These are phyloP conservation scores for Beverwykella pulmonaria DNA, from an alignment of 495 filamentous ascomycete species.

Conservation along the genomic window DNA sequence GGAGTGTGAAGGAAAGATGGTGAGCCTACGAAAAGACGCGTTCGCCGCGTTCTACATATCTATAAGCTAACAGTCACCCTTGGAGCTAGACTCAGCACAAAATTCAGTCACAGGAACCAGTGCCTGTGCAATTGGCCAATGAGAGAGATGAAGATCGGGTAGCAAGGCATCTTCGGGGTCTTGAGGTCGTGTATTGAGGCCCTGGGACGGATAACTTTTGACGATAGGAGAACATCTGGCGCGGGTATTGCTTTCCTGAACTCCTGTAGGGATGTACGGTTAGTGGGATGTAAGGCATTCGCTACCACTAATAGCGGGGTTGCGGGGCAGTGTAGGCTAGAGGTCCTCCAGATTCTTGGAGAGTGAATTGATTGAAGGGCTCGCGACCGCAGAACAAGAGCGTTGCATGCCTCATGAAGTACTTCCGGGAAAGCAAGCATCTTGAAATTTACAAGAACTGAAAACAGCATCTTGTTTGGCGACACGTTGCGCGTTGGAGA, in stretches of 20 bases:
- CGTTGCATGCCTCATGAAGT: not conserved
- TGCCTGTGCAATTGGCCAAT: conserved; percentile 10
- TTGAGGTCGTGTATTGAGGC: conserved; percentile 23
- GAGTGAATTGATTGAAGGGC: not conserved
- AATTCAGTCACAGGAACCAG: conserved; percentile 18
- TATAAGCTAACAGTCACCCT: not conserved
- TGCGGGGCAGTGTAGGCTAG: conserved; percentile 2
- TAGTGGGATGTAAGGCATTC: not conserved
- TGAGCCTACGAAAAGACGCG: conserved; percentile 9
- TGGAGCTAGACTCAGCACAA: not conserved
- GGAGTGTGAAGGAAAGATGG: not conserved
- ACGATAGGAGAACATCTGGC: not conserved
- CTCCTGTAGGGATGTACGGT: not conserved
- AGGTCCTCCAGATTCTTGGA: not conserved
- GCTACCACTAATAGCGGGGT: not conserved
- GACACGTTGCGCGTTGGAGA: not conserved
- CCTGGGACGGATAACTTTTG: conserved; percentile 20
- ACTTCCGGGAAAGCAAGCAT: no score
- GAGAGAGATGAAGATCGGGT: not conserved
- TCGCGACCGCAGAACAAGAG: not conserved
- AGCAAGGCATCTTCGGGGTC: conserved; percentile 12
- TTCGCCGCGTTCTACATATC: conserved; percentile 12
- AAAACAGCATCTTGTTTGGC: no score
- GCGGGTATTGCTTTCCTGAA: conserved; percentile 29
- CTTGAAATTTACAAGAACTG: no score